These are phyloP conservation scores for Eucalyptus marginata DNA, from an alignment of 345 rosid species.

Conservation along the genomic window DNA sequence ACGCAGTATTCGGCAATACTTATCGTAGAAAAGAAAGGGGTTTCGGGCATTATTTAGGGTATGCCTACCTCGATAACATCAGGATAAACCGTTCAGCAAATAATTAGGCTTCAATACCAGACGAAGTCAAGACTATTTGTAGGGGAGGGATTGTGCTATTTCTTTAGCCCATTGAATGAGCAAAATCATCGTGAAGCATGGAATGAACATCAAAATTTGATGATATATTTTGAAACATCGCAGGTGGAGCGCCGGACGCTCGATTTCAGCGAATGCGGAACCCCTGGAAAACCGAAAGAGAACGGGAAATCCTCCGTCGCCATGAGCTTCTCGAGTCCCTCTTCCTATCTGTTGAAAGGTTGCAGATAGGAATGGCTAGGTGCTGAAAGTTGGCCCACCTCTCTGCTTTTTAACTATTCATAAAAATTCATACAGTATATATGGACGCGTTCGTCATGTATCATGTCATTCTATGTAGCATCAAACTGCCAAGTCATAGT, in stretches of 20 bases:
- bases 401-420: background rate
- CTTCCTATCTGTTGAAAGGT: slow-evolving; percentile 72
- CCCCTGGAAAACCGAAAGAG: slow-evolving; percentile 53
- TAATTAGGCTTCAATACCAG: background rate
- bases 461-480: background rate
- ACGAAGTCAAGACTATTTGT: background rate
- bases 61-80: background rate
- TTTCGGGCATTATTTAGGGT: background rate
- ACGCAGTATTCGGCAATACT: background rate
- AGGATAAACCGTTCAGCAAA: background rate
- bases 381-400: background rate
- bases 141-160: background rate
- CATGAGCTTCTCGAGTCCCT: slow-evolving; percentile 44
- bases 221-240: background rate
- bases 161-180: background rate
- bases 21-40: background rate
- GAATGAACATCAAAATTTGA: background rate
- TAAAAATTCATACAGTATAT: background rate
- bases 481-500: background rate
- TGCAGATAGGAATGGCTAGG: slow-evolving; percentile 41
- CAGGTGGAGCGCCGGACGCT: slow-evolving; percentile 81
- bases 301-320: slow-evolving; percentile 24
- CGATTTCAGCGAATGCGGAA: slow-evolving; percentile 92
- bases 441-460: background rate
- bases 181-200: background rate